Evolutionary conservation across 352 stramenopile species (phyloP).

Genomic region (Globisporangium paroecandrum): DNA sequence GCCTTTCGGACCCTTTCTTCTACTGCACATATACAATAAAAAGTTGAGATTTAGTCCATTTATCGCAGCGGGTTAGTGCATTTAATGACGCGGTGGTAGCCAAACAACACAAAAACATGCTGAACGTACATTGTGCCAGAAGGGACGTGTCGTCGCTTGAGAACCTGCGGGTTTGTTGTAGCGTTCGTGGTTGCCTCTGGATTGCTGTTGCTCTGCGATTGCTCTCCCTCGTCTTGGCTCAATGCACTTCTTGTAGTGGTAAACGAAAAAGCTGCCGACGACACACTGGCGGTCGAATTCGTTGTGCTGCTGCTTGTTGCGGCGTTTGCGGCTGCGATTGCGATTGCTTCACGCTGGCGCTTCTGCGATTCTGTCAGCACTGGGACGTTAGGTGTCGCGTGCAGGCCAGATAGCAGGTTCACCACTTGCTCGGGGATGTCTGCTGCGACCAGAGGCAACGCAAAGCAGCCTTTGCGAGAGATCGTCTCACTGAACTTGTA

Average conservation of each 20-base stretch:
- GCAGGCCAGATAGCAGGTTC: constrained; percentile 35
- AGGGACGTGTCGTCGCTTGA: constrained; percentile 47
- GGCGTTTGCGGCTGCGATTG: background rate
- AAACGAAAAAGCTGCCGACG: background rate
- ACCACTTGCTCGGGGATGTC: constrained; percentile 31
- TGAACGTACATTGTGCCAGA: constrained; percentile 46
- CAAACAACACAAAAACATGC: background rate
- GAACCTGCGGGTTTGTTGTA: constrained; percentile 12
- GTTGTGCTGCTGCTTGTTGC: background rate
- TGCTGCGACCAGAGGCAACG: constrained; percentile 29
- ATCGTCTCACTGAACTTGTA: constrained; percentile 66
- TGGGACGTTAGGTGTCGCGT: constrained; percentile 28
- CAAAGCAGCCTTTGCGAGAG: constrained; percentile 46
- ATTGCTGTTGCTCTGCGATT: background rate
- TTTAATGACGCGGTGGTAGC: background rate
- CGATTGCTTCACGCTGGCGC: constrained; percentile 5
- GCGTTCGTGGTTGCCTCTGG: background rate
- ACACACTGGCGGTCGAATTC: background rate
- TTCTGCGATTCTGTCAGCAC: constrained; percentile 32
- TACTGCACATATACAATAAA: constrained; percentile 22
- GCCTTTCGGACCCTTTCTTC: constrained; percentile 42
- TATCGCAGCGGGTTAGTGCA: background rate
- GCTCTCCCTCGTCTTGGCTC: background rate
- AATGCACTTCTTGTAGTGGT: background rate
- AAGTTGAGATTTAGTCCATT: background rate